Evolutionary conservation across 176 grass and related monocot genomes (phyloP).

Genomic region (Oryza punctata): DNA sequence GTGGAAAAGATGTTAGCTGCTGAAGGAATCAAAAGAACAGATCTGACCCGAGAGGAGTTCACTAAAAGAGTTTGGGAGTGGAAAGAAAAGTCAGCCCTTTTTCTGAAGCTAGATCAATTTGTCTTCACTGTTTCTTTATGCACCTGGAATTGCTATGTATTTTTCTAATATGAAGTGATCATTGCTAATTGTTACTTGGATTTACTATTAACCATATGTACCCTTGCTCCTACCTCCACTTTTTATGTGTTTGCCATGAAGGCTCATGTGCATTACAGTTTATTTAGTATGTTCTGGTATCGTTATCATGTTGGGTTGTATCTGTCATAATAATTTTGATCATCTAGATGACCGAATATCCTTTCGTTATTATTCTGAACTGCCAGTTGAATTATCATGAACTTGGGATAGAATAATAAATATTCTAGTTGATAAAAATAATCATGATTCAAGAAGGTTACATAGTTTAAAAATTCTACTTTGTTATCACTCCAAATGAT

Average conservation of each 20-base stretch:
- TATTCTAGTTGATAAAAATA: neutral
- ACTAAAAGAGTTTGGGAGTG: constrained; percentile 95
- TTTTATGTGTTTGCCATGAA: neutral
- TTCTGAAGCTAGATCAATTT: constrained; percentile 35
- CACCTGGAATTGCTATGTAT: neutral
- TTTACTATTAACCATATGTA: constrained; percentile 13
- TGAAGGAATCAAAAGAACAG: constrained; percentile 94
- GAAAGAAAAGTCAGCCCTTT: constrained; percentile 87
- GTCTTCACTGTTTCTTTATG: constrained; percentile 5
- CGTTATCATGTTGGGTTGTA: neutral
- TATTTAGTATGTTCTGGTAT: constrained; percentile 26
- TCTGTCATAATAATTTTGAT: constrained; percentile 2
- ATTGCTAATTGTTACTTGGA: constrained; percentile 7
- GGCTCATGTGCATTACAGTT: constrained; percentile 3
- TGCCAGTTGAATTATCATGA: constrained; percentile 18
- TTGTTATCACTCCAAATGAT: constrained; percentile 20
- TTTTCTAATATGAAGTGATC: constrained; percentile 25
- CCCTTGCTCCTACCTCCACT: neutral
- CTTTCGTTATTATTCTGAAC: neutral
- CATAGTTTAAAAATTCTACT: neutral
- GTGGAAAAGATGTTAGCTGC: constrained; percentile 97
- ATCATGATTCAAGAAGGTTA: constrained; percentile 12
- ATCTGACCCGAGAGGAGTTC: constrained; percentile 91
- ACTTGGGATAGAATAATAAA: constrained; percentile 1
- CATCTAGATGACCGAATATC: neutral